Conservation (phyloP, 75 land plant species). For the Chamaecyparis obtusa region DNA sequence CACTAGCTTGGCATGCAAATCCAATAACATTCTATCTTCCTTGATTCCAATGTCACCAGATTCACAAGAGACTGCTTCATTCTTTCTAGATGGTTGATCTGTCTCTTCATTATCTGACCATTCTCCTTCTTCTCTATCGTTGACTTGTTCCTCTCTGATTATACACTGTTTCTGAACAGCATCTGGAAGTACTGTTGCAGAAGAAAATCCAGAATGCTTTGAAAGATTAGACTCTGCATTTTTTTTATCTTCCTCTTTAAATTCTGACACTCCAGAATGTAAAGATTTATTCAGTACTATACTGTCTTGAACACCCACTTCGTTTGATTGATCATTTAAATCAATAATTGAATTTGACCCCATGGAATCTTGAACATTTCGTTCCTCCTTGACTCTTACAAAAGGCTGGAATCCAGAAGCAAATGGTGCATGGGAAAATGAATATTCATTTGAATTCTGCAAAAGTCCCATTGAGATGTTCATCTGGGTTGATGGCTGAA, state of each 20-base stretch:
- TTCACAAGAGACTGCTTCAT: not conserved
- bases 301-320: not conserved
- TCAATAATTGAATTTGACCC: not conserved
- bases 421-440: conserved; percentile 59
- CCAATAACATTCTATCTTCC: not conserved
- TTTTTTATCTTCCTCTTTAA: not conserved
- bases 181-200: not conserved
- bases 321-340: not conserved
- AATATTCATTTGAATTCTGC: conserved; percentile 44
- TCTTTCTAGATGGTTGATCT: not conserved
- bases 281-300: not conserved
- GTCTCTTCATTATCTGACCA: conserved; percentile 61
- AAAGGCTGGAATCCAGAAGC: conserved; percentile 73
- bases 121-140: conserved; percentile 79
- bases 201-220: not conserved
- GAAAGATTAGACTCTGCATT: not conserved
- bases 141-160: conserved; percentile 6
- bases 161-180: not conserved
- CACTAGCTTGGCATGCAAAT: not conserved
- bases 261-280: not conserved
- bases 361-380: not conserved
- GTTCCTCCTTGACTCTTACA: conserved; percentile 28
- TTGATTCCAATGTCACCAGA: not conserved
- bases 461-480: conserved; percentile 20
- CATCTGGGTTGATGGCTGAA: conserved; percentile 33